These are phyloP conservation scores for Amanita brunnescens DNA, from an alignment of 768 basidiomycete genomes.

Conservation along the genomic window DNA sequence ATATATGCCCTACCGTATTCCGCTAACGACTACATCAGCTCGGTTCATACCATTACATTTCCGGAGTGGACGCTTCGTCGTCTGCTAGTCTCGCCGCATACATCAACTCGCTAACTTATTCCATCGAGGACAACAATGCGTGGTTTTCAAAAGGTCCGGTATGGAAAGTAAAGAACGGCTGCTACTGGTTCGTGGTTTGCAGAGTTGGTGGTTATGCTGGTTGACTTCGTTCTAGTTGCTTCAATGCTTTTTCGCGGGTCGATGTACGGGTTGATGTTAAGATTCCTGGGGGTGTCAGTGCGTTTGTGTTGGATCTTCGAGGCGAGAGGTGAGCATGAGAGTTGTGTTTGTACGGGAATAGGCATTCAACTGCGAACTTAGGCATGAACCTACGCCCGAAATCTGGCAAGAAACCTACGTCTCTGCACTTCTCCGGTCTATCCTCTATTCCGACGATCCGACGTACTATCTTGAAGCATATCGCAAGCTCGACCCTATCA, in stretches of 20 bases:
- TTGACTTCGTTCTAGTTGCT: slow-evolving; percentile 51
- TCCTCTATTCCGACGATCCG: slow-evolving; percentile 94
- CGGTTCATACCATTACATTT: slow-evolving; percentile 95
- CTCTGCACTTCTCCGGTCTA: slow-evolving; percentile 83
- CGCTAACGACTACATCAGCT: slow-evolving; percentile 36
- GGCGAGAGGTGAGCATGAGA: slow-evolving; percentile 71
- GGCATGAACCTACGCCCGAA: slow-evolving; percentile 84
- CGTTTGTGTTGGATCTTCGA: slow-evolving; percentile 88
- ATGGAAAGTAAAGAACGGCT: slow-evolving; percentile 92
- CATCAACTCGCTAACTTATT: slow-evolving; percentile 96
- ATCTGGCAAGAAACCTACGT: slow-evolving; percentile 98
- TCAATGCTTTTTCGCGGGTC: slow-evolving; percentile 96
- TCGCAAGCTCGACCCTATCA: slow-evolving; percentile 93
- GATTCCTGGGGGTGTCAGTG: slow-evolving; percentile 94
- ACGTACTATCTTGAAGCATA: slow-evolving; percentile 88
- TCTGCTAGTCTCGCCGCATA: slow-evolving; percentile 97
- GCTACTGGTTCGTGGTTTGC: slow-evolving; percentile 59
- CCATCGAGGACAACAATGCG: slow-evolving; percentile 80
- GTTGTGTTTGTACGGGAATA: not conserved
- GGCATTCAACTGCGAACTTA: slow-evolving; percentile 17
- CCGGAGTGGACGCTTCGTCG: slow-evolving; percentile 97
- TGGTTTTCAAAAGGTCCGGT: slow-evolving; percentile 84
- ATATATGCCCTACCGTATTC: not conserved
- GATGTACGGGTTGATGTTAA: slow-evolving; percentile 97
- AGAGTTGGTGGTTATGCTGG: slow-evolving; percentile 15